Evolutionary conservation across 257 asterid species (phyloP).

Genomic region (Dorcoceras hygrometricum): DNA sequence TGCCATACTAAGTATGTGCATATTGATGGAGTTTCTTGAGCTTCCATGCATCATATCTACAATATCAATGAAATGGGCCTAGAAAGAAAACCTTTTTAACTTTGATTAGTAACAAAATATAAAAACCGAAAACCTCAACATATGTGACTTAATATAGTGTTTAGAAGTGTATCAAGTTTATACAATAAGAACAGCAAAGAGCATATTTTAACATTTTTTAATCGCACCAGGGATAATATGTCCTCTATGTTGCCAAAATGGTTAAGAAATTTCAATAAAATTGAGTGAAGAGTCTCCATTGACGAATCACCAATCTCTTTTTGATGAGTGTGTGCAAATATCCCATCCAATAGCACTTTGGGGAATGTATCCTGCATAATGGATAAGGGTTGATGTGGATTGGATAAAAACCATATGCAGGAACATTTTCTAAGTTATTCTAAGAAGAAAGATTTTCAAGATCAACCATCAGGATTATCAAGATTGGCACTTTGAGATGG

Average conservation of each 20-base stretch:
- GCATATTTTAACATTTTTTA: constrained; percentile 20
- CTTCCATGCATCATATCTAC: constrained; percentile 73
- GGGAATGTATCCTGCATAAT: constrained; percentile 50
- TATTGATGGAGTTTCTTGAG: constrained; percentile 57
- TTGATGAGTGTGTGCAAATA: constrained; percentile 44
- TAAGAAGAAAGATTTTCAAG: constrained; percentile 10
- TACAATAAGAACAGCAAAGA: constrained; percentile 20
- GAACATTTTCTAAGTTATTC: not conserved
- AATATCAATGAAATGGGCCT: constrained; percentile 80
- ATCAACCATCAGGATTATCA: not conserved
- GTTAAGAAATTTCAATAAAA: constrained; percentile 56
- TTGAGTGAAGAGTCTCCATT: constrained; percentile 60
- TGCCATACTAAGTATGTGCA: constrained; percentile 63
- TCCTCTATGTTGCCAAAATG: constrained; percentile 51
- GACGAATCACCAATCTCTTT: constrained; percentile 54
- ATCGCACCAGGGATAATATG: constrained; percentile 60
- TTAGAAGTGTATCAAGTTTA: not conserved
- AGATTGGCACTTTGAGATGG: not conserved
- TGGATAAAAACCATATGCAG: constrained; percentile 10
- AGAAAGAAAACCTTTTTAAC: constrained; percentile 35
- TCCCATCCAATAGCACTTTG: constrained; percentile 52
- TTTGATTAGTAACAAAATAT: constrained; percentile 22
- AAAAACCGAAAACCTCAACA: constrained; percentile 23
- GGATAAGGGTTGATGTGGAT: constrained; percentile 18
- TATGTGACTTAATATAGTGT: not conserved